These are phyloP conservation scores for Saccharomycopsis selenospora DNA, from an alignment of 805 yeast species.

Conservation along the genomic window DNA sequence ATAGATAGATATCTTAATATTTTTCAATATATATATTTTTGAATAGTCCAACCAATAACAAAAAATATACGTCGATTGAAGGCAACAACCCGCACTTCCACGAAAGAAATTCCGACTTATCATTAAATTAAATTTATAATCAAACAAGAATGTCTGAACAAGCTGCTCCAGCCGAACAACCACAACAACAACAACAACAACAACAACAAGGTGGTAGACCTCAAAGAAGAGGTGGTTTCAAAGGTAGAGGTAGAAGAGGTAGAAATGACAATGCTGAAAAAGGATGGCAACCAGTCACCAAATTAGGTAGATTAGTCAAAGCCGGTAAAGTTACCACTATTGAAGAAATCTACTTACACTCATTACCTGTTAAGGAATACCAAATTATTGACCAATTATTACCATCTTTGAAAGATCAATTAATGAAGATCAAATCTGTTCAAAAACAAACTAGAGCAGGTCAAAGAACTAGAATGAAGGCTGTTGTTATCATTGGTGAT, in stretches of 20 bases:
- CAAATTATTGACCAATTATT: slow-evolving; percentile 96
- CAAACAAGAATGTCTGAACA: slow-evolving; percentile 22
- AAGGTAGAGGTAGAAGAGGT: slow-evolving; percentile 54
- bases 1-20: neutral
- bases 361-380: slow-evolving; percentile 98
- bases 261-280: slow-evolving; percentile 85
- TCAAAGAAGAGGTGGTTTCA: slow-evolving; percentile 47
- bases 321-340: slow-evolving; percentile 95
- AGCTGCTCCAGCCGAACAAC: slow-evolving; percentile 38
- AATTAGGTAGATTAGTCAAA: slow-evolving; percentile 99
- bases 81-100: slow-evolving; percentile 50
- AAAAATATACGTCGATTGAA: slow-evolving; percentile 38
- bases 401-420: slow-evolving; percentile 96
- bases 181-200: slow-evolving; percentile 23
- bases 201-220: slow-evolving; percentile 25
- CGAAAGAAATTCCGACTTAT: slow-evolving; percentile 40
- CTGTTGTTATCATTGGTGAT: slow-evolving; percentile 99
- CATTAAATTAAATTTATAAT: slow-evolving; percentile 18
- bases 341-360: slow-evolving; percentile 98
- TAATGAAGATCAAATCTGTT: slow-evolving; percentile 99
- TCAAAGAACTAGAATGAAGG: slow-evolving; percentile 99
- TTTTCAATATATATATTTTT: neutral
- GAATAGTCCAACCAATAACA: neutral
- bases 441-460: slow-evolving; percentile 99
- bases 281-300: slow-evolving; percentile 99